phyloP scores from a whole-genome alignment of 805 yeast species.

The Yarrowia phangngaensis region DNA sequence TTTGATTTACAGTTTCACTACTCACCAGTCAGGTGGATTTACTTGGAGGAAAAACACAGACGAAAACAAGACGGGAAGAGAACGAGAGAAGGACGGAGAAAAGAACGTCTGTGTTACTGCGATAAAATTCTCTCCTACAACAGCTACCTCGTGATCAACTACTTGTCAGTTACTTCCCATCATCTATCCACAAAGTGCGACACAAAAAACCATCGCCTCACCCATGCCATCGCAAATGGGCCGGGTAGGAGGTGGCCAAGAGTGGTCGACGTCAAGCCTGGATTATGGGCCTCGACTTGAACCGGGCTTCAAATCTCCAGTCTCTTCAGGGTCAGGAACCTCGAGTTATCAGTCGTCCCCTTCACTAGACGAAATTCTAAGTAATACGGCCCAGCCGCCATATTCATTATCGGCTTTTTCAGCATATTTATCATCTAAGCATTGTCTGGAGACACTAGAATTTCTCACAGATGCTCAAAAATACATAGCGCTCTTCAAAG shows the following conservation, averaged over 20 bases:
- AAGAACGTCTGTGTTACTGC: too few species aligned
- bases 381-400: constrained; percentile 33
- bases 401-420: constrained; percentile 36
- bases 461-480: constrained; percentile 36
- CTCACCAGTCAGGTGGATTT: too few species aligned
- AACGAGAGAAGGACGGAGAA: too few species aligned
- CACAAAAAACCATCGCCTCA: too few species aligned
- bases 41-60: too few species aligned
- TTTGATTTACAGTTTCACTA: too few species aligned
- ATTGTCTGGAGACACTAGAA: constrained; percentile 38
- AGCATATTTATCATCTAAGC: constrained; percentile 35
- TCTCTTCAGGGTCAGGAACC: constrained; percentile 11
- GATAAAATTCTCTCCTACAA: too few species aligned
- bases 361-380: constrained; percentile 36
- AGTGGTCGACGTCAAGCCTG: constrained; percentile 19
- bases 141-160: too few species aligned
- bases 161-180: too few species aligned
- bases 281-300: constrained; percentile 19
- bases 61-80: too few species aligned
- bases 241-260: constrained; percentile 17
- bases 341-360: constrained; percentile 29
- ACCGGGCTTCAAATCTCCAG: constrained; percentile 13
- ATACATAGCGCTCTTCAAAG: constrained; percentile 29
- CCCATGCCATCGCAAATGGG: background rate
- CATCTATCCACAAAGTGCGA: too few species aligned